These are phyloP conservation scores for Ailanthus altissimus DNA, from an alignment of 345 rosid species.

Conservation along the genomic window DNA sequence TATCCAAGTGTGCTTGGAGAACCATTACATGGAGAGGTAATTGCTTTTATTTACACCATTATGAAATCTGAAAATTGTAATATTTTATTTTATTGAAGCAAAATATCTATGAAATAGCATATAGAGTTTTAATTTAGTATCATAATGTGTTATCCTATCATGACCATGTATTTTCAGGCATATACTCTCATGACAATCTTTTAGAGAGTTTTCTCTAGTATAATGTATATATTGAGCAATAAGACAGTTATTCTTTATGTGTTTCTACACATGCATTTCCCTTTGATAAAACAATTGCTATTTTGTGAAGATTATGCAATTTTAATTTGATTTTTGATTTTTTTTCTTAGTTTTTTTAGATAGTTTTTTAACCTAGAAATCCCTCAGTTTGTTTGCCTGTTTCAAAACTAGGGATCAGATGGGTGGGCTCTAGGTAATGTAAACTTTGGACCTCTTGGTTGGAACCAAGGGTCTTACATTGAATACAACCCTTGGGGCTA, in stretches of 20 bases:
- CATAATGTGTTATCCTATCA: background rate
- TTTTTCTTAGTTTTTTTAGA: background rate
- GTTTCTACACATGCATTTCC: background rate
- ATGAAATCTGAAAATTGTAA: background rate
- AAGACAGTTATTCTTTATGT: background rate
- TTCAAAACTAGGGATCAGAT: background rate
- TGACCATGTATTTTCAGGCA: background rate
- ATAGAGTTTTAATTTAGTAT: background rate
- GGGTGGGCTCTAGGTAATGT: background rate
- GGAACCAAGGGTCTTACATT: background rate
- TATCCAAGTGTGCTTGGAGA: slow-evolving; percentile 98
- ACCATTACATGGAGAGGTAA: slow-evolving; percentile 96
- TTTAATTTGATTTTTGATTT: background rate
- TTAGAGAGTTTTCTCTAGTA: background rate
- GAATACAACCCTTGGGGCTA: background rate
- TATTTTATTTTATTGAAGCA: background rate
- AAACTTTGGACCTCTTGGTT: background rate
- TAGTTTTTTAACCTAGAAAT: background rate
- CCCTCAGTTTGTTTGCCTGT: background rate
- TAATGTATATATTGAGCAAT: background rate
- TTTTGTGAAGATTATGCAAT: background rate
- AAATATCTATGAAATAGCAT: background rate
- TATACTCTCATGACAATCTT: background rate
- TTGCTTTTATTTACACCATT: slow-evolving; percentile 20
- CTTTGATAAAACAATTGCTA: background rate